Evolutionary conservation across 306 rosid genomes (phyloP), one percentile per base, ranked within the genome.

Genomic region (Quercus cerris): DNA sequence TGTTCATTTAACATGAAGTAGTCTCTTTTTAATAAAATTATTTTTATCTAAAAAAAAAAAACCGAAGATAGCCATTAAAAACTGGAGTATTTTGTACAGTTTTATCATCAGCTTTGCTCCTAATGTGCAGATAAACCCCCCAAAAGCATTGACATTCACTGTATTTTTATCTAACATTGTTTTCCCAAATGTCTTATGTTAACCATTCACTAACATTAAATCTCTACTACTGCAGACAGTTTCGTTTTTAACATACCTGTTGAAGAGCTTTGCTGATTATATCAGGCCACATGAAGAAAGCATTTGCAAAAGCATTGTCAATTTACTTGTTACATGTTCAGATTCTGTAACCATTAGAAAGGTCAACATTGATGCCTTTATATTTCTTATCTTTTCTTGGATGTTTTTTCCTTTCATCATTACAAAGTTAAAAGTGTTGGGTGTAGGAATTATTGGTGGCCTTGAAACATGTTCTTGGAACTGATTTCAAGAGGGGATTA

Each of bases 271-370:
- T 62, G 98, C 98, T 52, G 98, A 96, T 81, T 96, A 89, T 90
- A 96, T 96, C 80, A 88, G 92, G 88, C 97, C 96, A 31, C 99
- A 96, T 85, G 99, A 96, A 85, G 99, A 93, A 85, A 93, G 98
- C 90, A 96, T 96, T 79, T 96, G 99, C 75, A 93, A 91, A 88
- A 96, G 99, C 87, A 96, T 96, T 80, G 99, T 96, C 80, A 96
- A 90, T 91, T 91, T 96, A 83, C 97, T 96, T 77, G 98, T 96
- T 61, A 96, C 99, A 64, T 96, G 99, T 83, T 89, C 98, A 49
- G 99, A 96, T 84, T 96, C 99, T n/a, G 99, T 96, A 75, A 86
- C 99, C 44, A 96, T 93, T 74, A 86, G 99, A 85, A 96, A 96
- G 94, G 99, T 88, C 76, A 86, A 64, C n/a, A 30, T 80, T 52